These are phyloP conservation scores for Capsella bursapastoris DNA, from an alignment of 345 rosid genomes.

Conservation along the genomic window DNA sequence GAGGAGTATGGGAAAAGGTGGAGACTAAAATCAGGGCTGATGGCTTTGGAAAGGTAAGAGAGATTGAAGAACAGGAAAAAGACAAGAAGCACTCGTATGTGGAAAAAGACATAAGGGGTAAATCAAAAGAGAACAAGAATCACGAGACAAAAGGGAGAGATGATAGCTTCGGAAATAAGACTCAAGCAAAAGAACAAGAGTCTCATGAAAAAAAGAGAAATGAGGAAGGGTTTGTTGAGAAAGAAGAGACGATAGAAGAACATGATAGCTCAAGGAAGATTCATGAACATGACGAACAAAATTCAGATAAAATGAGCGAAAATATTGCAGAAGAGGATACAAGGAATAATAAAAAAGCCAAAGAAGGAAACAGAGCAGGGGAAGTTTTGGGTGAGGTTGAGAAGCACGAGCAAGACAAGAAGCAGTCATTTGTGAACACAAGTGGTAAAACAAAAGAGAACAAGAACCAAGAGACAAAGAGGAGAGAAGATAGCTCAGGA, in stretches of 20 bases:
- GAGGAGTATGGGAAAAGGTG: background rate
- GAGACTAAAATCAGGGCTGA: background rate
- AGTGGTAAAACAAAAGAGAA: background rate
- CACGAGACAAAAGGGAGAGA: conserved; percentile 11
- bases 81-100: background rate
- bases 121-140: conserved; percentile 10
- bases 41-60: background rate
- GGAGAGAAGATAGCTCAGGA: conserved; percentile 20
- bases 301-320: background rate
- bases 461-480: background rate
- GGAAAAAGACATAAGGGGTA: background rate
- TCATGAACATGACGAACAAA: background rate
- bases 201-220: conserved; percentile 7
- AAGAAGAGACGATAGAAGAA: background rate
- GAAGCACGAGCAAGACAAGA: conserved; percentile 20
- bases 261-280: conserved; percentile 16
- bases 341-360: conserved; percentile 8
- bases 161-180: conserved; percentile 15
- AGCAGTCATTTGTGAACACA: background rate
- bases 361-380: conserved; percentile 25
- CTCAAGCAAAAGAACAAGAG: background rate
- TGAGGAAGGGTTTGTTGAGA: background rate
- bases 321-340: conserved; percentile 13
- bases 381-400: background rate
- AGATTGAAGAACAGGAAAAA: background rate